Evolutionary conservation across 306 rosid species (phyloP), one percentile per base, ranked within the genome.

Genomic region (Quercus rubra): DNA sequence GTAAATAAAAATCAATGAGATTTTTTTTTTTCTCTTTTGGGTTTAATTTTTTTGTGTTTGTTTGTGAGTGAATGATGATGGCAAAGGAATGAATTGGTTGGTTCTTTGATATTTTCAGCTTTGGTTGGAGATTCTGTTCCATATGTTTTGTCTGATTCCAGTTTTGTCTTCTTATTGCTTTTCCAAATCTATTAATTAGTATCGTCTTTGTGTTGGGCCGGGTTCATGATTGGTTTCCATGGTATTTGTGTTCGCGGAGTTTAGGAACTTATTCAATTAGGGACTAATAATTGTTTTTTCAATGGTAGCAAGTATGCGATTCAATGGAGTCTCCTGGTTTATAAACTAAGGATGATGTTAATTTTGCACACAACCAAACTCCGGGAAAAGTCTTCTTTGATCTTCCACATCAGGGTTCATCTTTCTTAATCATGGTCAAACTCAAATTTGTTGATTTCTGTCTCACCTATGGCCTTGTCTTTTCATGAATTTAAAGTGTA

Each of bases 1-100:
- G 99, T 88, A 76, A 82, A 86, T 23, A 2, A 23, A 5, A 5
- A 1, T 68, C 23, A 38, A 38, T 19, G 6, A 67, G 19, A 33
- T 67, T 19, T 52, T 17, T 38, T 28, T 8, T 55, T 52, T 23
- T 0, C 8, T 17, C 17, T 38, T 3, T 11, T 71, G 23, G 55
- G 54, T 21, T 41, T 18, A 1, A 27, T 67, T 74, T 61, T 27
- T 33, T 6, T 64, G 23, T 20, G 0, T 67, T 11, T 67, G 17
- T 17, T 67, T 67, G 17, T 67, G 10, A 2, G 13, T 64, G 18
- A 12, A 67, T 67, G 3, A 30, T 35, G 46, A 38, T 38, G 46
- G n/a, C 27, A 23, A 19, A 35, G 72, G 52, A 31, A 67, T 67
- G 27, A 31, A 67, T 67, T 33, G 6, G 25, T 35, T 33, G 4